A percentile compares a stretch with the other conserved stretches of the same genome.
Evolutionary conservation across 257 asterid genomes (phyloP).

Genomic region (Fraxinus americana): DNA sequence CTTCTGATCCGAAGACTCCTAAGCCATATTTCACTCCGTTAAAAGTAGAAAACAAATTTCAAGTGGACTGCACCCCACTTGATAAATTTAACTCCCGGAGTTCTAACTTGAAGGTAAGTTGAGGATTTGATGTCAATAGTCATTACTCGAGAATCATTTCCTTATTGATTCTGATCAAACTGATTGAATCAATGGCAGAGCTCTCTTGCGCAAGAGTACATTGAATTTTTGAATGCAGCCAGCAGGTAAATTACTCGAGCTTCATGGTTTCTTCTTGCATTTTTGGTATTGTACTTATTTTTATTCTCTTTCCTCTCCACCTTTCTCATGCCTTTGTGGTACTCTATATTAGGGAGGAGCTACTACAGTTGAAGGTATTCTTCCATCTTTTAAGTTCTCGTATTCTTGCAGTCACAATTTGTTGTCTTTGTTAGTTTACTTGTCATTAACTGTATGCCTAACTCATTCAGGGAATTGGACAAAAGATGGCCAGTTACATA

Average conservation of each 20-base stretch:
- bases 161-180: constrained; percentile 19
- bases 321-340: constrained; percentile 17
- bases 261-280: too few relatives aligned
- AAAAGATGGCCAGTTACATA: constrained; percentile 75
- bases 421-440: not conserved
- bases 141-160: not conserved
- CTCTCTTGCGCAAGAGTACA: constrained; percentile 73
- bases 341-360: constrained; percentile 60
- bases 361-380: constrained; percentile 66
- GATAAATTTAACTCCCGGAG: constrained; percentile 60
- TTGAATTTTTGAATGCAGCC: constrained; percentile 75
- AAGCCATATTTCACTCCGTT: constrained; percentile 16
- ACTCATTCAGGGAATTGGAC: constrained; percentile 75
- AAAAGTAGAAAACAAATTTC: constrained; percentile 35
- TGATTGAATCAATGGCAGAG: constrained; percentile 40
- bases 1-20: constrained; percentile 55
- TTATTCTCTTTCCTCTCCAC: constrained; percentile 2
- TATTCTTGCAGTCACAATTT: not conserved
- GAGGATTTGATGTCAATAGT: not conserved
- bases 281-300: too few relatives aligned
- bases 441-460: not conserved
- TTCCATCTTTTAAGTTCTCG: not conserved
- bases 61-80: constrained; percentile 58
- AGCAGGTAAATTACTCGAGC: constrained; percentile 49
- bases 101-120: constrained; percentile 65